These are phyloP conservation scores for Passalora sequoiae DNA, from an alignment of 2,329 filamentous ascomycete species.

Conservation along the genomic window DNA sequence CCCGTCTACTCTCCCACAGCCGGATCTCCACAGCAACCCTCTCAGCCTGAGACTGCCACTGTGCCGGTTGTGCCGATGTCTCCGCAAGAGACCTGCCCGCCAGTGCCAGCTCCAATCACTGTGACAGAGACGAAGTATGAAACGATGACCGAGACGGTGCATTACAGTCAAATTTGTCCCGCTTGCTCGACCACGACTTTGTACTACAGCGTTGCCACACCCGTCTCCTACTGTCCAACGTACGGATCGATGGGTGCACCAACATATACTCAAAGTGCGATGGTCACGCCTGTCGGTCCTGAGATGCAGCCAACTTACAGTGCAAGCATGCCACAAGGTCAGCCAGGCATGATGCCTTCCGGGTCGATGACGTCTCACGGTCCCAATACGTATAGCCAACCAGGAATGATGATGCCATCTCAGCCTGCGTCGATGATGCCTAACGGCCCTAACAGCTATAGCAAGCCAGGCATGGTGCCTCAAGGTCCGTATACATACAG, in stretches of 20 bases:
- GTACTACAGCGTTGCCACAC: constrained; percentile 1
- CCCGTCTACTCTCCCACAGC: neutral
- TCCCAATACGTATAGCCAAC: no score
- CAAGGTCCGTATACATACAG: no score
- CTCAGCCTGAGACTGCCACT: no score
- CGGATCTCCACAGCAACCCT: neutral
- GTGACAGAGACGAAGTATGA: constrained; percentile 1
- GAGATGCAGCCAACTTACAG: no score
- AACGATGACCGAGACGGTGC: neutral
- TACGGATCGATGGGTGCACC: neutral
- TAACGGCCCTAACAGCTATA: no score
- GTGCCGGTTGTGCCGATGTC: neutral
- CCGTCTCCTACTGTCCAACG: neutral
- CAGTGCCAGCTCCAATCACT: neutral
- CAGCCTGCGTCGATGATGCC: no score
- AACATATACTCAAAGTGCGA: neutral
- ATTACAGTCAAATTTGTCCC: constrained; percentile 2
- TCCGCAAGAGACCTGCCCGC: neutral
- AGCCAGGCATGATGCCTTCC: no score
- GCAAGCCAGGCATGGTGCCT: no score
- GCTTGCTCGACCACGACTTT: constrained; percentile 1
- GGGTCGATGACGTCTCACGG: no score
- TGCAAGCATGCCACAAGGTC: no score
- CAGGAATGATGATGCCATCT: no score
- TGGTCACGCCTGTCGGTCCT: neutral